Evolutionary conservation across 1,284 basidiomycete genomes (phyloP).

Genomic region (Moniliophthora roreri): DNA sequence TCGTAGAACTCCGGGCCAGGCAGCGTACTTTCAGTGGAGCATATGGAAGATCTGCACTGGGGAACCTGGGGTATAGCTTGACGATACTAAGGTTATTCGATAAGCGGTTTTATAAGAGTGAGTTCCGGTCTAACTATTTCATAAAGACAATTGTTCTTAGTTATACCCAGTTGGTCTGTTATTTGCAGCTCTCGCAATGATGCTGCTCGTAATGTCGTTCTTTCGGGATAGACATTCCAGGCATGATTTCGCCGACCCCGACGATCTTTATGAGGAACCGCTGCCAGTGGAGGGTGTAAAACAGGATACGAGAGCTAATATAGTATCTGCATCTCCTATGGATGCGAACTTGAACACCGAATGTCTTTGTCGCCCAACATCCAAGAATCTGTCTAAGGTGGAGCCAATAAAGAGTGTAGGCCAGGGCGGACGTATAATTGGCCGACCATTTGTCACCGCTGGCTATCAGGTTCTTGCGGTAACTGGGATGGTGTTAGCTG

Average conservation of each 20-base stretch:
- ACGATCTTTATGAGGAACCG: slow-evolving; percentile 14
- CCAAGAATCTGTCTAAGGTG: slow-evolving; percentile 3
- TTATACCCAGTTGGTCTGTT: slow-evolving; percentile 63
- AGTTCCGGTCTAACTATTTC: slow-evolving; percentile 20
- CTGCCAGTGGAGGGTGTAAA: too few relatives aligned
- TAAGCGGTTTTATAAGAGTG: slow-evolving; percentile 65
- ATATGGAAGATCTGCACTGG: slow-evolving; percentile 74
- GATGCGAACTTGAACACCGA: too few relatives aligned
- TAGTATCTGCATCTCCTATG: too few relatives aligned
- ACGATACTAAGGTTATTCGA: slow-evolving; percentile 80
- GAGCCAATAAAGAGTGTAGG: slow-evolving; percentile 50
- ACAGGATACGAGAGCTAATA: too few relatives aligned
- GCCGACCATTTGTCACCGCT: slow-evolving; percentile 78
- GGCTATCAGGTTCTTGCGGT: slow-evolving; percentile 71
- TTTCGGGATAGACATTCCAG: slow-evolving; percentile 61
- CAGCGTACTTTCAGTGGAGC: slow-evolving; percentile 83
- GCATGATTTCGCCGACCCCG: slow-evolving; percentile 73
- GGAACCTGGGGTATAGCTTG: slow-evolving; percentile 72
- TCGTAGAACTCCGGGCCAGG: slow-evolving; percentile 74
- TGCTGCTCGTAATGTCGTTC: slow-evolving; percentile 63
- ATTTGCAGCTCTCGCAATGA: slow-evolving; percentile 61
- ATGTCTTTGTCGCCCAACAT: slow-evolving; percentile 2
- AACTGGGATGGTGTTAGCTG: slow-evolving; percentile 56
- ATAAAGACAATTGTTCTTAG: not conserved
- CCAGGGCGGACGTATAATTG: slow-evolving; percentile 62